Percentiles rank a stretch among this genome's conserved stretches.
These are phyloP conservation scores for Sanghuangporus baumii DNA, from an alignment of 1,284 basidiomycete species.

Conservation along the genomic window DNA sequence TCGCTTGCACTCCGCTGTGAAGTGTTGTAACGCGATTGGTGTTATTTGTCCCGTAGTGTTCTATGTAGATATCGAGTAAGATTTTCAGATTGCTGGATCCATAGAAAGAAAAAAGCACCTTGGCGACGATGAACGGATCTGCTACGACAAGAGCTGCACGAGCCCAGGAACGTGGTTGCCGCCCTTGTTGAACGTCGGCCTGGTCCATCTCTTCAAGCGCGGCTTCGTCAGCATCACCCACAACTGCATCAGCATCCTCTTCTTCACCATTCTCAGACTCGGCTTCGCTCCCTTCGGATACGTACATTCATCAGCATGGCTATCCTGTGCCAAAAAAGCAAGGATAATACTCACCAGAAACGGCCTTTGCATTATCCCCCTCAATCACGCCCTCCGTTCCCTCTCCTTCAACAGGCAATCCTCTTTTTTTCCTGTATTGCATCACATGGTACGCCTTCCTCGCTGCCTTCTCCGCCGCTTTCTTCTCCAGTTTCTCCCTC, in stretches of 20 bases:
- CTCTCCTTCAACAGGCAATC: background rate
- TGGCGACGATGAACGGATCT: conserved; percentile 44
- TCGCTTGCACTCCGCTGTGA: conserved; percentile 23
- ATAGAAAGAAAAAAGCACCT: conserved; percentile 28
- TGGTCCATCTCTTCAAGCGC: conserved; percentile 12
- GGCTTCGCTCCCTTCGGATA: background rate
- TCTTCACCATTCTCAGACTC: background rate
- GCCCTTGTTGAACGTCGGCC: conserved; percentile 2
- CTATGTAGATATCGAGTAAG: conserved; percentile 21
- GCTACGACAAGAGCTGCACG: conserved; percentile 30
- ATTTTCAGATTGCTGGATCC: background rate
- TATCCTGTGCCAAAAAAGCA: background rate
- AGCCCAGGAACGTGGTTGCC: conserved; percentile 21
- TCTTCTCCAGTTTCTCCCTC: background rate
- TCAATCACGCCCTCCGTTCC: background rate
- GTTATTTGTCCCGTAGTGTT: conserved; percentile 28
- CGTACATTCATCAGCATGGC: background rate
- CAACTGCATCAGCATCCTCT: conserved; percentile 1
- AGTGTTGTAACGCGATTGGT: conserved; percentile 19
- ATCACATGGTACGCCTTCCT: background rate
- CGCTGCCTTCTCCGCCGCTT: background rate
- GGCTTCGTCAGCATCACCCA: conserved; percentile 15
- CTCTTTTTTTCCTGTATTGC: background rate
- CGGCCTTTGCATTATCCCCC: background rate
- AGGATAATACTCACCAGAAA: background rate